A percentile compares a stretch with the other conserved stretches of the same genome.
Evolutionary conservation across 371 early-diverging fungal species (phyloP).

Genomic region (Saksenaea oblongispora): DNA sequence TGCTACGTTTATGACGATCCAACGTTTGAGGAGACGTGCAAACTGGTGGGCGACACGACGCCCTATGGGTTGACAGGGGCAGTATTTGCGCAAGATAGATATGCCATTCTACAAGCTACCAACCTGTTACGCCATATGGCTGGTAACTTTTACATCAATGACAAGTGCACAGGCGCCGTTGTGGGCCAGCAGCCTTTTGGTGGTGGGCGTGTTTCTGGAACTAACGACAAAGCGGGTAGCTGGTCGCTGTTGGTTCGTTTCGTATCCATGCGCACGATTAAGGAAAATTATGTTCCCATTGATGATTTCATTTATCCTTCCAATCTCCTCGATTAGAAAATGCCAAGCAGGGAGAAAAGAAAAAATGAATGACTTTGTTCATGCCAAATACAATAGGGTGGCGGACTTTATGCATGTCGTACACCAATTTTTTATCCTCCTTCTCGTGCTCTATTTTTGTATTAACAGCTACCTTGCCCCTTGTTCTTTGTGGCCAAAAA

Average conservation of each 20-base stretch:
- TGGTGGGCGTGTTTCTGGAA: conserved; percentile 93
- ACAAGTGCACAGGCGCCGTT: conserved; percentile 97
- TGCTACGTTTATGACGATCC: conserved; percentile 88
- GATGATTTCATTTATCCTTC: conserved; percentile 83
- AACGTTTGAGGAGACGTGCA: conserved; percentile 73
- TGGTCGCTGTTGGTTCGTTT: conserved; percentile 70
- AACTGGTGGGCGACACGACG: conserved; percentile 80
- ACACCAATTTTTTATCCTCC: background rate
- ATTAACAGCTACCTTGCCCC: background rate
- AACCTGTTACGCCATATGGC: conserved; percentile 85
- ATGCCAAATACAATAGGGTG: background rate
- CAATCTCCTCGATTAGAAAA: conserved; percentile 52
- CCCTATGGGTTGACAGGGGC: conserved; percentile 91
- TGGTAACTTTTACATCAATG: conserved; percentile 99
- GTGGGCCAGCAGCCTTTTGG: conserved; percentile 99
- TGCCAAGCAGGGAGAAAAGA: background rate
- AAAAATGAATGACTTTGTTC: background rate
- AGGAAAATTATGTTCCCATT: conserved; percentile 92
- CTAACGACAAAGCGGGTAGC: conserved; percentile 98
- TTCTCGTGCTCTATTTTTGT: background rate
- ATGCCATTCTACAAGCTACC: conserved; percentile 71
- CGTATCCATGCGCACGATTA: conserved; percentile 93
- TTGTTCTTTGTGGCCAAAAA: background rate
- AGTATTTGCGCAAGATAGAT: conserved; percentile 87
- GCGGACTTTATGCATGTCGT: conserved; percentile 3